phyloP scores from a whole-genome alignment of 306 rosid genomes.

The Potentilla sterilis region DNA sequence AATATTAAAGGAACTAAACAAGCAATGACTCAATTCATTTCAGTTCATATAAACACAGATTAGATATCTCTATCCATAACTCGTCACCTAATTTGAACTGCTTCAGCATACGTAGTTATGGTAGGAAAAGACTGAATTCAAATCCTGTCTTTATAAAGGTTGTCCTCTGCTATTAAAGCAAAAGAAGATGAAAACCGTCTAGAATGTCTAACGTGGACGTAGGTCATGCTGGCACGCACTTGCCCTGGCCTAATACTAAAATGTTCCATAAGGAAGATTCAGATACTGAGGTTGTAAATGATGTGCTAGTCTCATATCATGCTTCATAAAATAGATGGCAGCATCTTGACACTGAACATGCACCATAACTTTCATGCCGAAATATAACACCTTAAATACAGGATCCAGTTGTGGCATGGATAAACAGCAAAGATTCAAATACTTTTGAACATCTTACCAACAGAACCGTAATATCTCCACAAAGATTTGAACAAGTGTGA shows the following conservation, averaged over 20 bases:
- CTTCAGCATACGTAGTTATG: neutral
- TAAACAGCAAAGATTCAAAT: too few species aligned
- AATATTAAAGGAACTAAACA: neutral
- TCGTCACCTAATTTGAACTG: neutral
- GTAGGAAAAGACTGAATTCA: neutral
- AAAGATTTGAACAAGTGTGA: too few species aligned
- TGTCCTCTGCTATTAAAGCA: neutral
- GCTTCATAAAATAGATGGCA: too few species aligned
- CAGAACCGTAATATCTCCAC: too few species aligned
- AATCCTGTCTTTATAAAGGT: neutral
- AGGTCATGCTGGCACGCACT: neutral
- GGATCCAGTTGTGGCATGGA: too few species aligned
- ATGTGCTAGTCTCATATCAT: too few species aligned
- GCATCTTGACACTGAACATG: too few species aligned
- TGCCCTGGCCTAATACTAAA: neutral
- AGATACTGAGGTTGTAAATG: too few species aligned
- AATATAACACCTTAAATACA: too few species aligned
- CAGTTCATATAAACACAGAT: neutral
- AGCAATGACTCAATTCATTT: neutral
- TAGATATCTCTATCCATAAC: neutral
- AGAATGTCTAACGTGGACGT: neutral
- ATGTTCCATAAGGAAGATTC: neutral
- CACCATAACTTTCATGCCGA: too few species aligned
- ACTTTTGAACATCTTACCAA: too few species aligned
- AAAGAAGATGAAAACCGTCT: neutral